Evolutionary conservation across 805 yeast species (phyloP).

Genomic region (Wickerhamomyces kurtzmanii): DNA sequence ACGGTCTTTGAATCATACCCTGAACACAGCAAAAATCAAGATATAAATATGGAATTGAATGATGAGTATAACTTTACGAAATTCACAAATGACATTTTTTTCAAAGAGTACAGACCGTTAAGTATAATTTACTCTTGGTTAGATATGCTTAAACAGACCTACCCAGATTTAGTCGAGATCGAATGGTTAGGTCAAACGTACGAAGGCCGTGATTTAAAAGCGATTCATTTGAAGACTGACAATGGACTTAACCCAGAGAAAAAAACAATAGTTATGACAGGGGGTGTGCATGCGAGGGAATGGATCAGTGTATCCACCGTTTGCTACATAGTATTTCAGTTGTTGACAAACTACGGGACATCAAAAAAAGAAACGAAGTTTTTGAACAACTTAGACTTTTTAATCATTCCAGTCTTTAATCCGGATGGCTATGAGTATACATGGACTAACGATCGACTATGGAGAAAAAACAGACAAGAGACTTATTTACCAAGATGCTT

Average conservation of each 20-base stretch:
- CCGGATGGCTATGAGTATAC: slow-evolving; percentile 88
- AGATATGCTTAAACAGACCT: slow-evolving; percentile 46
- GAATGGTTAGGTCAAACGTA: slow-evolving; percentile 67
- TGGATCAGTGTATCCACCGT: slow-evolving; percentile 75
- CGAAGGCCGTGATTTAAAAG: slow-evolving; percentile 65
- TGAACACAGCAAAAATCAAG: neutral
- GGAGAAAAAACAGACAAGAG: slow-evolving; percentile 85
- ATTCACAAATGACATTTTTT: slow-evolving; percentile 40
- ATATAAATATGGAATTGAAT: slow-evolving; percentile 3
- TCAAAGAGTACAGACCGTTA: slow-evolving; percentile 59
- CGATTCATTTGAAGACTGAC: slow-evolving; percentile 50
- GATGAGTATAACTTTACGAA: slow-evolving; percentile 3
- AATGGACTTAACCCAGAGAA: slow-evolving; percentile 31
- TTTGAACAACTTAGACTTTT: slow-evolving; percentile 53
- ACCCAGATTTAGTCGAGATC: slow-evolving; percentile 51
- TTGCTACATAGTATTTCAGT: slow-evolving; percentile 40
- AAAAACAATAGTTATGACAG: slow-evolving; percentile 66
- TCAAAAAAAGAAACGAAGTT: slow-evolving; percentile 30
- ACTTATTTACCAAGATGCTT: slow-evolving; percentile 56
- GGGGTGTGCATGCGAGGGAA: slow-evolving; percentile 86
- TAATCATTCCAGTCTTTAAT: slow-evolving; percentile 75
- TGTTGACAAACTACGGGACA: slow-evolving; percentile 36
- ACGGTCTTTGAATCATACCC: slow-evolving; percentile 49
- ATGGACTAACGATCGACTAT: slow-evolving; percentile 72
- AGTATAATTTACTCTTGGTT: slow-evolving; percentile 68